Percentiles rank a stretch among this genome's conserved stretches.
Conservation (phyloP, 2,329 filamentous ascomycete genomes). For the Fusarium cicatricum region DNA sequence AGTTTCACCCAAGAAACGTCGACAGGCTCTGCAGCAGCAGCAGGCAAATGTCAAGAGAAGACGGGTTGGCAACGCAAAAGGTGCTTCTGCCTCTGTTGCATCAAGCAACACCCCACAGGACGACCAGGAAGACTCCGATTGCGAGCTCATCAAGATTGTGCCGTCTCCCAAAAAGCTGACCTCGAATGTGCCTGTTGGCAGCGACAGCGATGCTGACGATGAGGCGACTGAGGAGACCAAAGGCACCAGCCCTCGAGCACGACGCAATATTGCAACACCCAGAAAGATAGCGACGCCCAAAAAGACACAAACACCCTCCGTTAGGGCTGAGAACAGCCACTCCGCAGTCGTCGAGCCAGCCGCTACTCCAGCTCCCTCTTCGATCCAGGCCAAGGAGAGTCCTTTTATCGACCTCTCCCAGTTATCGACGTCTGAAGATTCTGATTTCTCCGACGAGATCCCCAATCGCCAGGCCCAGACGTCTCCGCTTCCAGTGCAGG, state of each 20-base stretch:
- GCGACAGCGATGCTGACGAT: conserved; percentile 6
- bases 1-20: conserved; percentile 18
- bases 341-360: not conserved
- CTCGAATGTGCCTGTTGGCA: not conserved
- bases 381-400: not conserved
- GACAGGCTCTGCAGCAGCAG: not conserved
- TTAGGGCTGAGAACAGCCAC: not conserved
- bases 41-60: conserved; percentile 22
- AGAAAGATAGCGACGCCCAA: not conserved
- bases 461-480: not conserved
- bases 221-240: conserved; percentile 4
- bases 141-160: conserved; percentile 7
- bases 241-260: not conserved
- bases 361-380: not conserved
- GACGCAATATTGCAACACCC: conserved; percentile 1
- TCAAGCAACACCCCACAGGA: not conserved
- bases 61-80: conserved; percentile 4
- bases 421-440: conserved; percentile 14
- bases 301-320: not conserved
- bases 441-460: conserved; percentile 20
- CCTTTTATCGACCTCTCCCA: conserved; percentile 19
- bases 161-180: conserved; percentile 6
- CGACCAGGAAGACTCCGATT: conserved; percentile 5
- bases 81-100: not conserved
- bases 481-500: not conserved